Evolutionary conservation across 306 rosid genomes (phyloP), one percentile per base, ranked within the genome.

Genomic region (Quercus parvula): DNA sequence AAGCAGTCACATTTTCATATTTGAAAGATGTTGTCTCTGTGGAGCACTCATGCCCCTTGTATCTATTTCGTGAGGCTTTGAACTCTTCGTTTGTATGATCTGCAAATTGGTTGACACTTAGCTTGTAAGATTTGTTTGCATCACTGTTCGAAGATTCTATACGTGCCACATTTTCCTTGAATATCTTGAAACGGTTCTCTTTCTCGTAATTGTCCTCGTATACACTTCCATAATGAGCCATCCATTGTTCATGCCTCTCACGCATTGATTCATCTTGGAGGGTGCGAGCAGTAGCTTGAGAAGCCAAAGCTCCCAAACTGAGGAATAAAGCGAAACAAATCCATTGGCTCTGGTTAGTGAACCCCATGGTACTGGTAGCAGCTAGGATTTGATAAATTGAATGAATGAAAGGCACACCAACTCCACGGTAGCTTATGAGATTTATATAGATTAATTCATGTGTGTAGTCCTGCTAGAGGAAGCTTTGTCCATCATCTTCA

Each of bases 181-280:
- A 83, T 27, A 83, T 78, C 49, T 58, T 12, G 66, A 83, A 81
- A 59, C 80, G 81, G 69, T 22, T 57, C 7, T 71, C 69, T 64
- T 67, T 74, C 77, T 87, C 87, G 1, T 63, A 49, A 0, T 14
- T 0, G 27, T 79, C 70, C 5, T 79, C 41, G 12, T 90, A 84
- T 0, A 55, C 76, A 2, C 22, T 78, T 7, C 80, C 85, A 62
- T 86, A 46, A 1, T 5, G 64, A 77, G 38, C 11, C 83, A 80
- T 85, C 90, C 91, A 84, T 38, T 88, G 71, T 41, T 79, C 78
- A 13, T 86, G 78, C 75, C 58, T 75, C 81, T 79, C 85, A 6
- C 52, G 27, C 78, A 81, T 85, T 57, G 85, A 51, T 0, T 51
- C 76, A 57, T 80, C 89, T 73, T 72, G 78, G 25, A 87, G 86